Conservation (phyloP, 1,284 basidiomycete species). For the Porodaedalea pini region DNA sequence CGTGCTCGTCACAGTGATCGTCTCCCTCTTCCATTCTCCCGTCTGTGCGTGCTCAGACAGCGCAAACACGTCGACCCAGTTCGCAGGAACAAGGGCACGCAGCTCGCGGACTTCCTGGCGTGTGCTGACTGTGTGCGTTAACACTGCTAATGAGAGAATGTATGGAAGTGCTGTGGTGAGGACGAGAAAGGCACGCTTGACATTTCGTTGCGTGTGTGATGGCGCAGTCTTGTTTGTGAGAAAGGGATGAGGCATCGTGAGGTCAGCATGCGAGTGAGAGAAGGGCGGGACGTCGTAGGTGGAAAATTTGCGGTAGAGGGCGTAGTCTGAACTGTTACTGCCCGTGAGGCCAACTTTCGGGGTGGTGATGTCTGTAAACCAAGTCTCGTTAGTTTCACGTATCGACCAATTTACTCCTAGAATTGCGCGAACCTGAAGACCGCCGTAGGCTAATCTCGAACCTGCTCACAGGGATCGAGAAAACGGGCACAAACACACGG, state of each 20-base stretch:
- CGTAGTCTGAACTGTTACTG: neutral
- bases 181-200: slow-evolving; percentile 1
- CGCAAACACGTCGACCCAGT: neutral
- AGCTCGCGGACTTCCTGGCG: slow-evolving; percentile 12
- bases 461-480: slow-evolving; percentile 59
- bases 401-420: neutral
- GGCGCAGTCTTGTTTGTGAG: neutral
- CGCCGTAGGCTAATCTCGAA: slow-evolving; percentile 58
- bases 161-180: slow-evolving; percentile 6
- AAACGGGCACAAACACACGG: slow-evolving; percentile 58
- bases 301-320: neutral
- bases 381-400: neutral
- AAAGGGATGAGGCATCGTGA: slow-evolving; percentile 8
- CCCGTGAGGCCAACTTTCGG: neutral
- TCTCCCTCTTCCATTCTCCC: neutral
- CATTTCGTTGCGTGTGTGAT: neutral
- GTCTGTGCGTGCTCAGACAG: neutral
- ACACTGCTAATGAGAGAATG: slow-evolving; percentile 3
- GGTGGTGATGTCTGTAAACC: neutral
- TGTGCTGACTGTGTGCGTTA: slow-evolving; percentile 8
- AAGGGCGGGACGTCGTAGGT: slow-evolving; percentile 17
- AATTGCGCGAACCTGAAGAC: slow-evolving; percentile 48
- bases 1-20: slow-evolving; percentile 11
- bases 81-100: neutral
- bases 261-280: slow-evolving; percentile 9